Percentiles rank a stretch among this genome's conserved stretches.
Evolutionary conservation across 768 basidiomycete genomes (phyloP).

Genomic region (Leucosporidium yakuticum): DNA sequence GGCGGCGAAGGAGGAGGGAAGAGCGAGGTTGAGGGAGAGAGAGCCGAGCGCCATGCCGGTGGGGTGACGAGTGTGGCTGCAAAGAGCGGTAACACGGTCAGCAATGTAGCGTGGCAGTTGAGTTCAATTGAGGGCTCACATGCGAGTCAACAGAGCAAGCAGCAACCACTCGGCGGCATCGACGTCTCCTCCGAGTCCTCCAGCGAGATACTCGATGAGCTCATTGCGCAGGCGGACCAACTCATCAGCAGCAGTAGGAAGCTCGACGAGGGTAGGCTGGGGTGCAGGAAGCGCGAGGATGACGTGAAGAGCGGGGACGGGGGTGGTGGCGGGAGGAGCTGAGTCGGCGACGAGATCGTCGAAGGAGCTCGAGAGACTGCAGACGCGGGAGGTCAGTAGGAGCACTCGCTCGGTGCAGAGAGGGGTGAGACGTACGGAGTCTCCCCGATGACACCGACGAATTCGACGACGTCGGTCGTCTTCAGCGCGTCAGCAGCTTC

Average conservation of each 20-base stretch:
- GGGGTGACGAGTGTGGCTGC: slow-evolving; percentile 36
- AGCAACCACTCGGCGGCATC: slow-evolving; percentile 40
- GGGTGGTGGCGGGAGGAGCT: neutral
- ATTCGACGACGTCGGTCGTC: slow-evolving; percentile 33
- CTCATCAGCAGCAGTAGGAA: neutral
- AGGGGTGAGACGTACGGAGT: slow-evolving; percentile 19
- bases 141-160: slow-evolving; percentile 32
- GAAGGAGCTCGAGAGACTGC: slow-evolving; percentile 16
- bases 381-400: neutral
- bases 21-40: slow-evolving; percentile 37
- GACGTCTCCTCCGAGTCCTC: slow-evolving; percentile 33
- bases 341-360: slow-evolving; percentile 20
- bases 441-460: slow-evolving; percentile 36
- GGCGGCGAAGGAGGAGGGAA: slow-evolving; percentile 18
- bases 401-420: neutral
- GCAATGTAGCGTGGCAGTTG: too few relatives aligned
- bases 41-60: slow-evolving; percentile 37
- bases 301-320: slow-evolving; percentile 32
- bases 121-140: slow-evolving; percentile 11
- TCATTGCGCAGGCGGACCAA: slow-evolving; percentile 4
- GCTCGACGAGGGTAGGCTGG: neutral
- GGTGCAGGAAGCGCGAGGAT: slow-evolving; percentile 10
- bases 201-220: slow-evolving; percentile 32
- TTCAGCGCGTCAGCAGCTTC: slow-evolving; percentile 29
- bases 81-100: neutral